Base-by-base conservation (phyloP, 2,329 filamentous ascomycete species). In the Colletotrichum salicis region DNA sequence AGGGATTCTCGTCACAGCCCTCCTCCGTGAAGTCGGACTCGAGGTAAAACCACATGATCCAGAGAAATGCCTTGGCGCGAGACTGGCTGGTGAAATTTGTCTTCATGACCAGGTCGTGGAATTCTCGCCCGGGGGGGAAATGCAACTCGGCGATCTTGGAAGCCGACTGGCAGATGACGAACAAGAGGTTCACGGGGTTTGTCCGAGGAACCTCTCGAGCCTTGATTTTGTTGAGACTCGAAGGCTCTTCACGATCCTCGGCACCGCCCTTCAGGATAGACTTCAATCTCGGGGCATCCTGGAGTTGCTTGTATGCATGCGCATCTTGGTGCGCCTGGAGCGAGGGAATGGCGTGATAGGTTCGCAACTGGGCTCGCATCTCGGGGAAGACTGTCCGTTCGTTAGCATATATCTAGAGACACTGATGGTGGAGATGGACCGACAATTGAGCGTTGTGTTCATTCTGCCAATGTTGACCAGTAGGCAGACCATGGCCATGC, bases 21-120 rank as follows among this genome's bases (percentile, higher is more conserved):
- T 97, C 94, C 76, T 93, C 91, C 0, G 94, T 94, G 76, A 98
- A 98, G 80, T 98, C 94, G 33, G 95, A 97, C 80, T 99, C 96
- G 22, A 99, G 88, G 79, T 99, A 98, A 86, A 96, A 98, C 96
- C 96, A 99, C 91, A 99, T 97, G 74, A 99, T 86, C 96, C 96
- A 99, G 24, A 99, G 84, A 76, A 99, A 99, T 0, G 96, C 96
- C 56, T 86, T 91, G 1, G 96, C 95, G 74, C 96, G 90, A 73
- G 94, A 97, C 75, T 87, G 84, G 81, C 95, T 98, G 69, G 92
- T 94, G 72, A 94, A 88, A 29, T 93, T 92, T 1, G 92, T 92
- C 78, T 94, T 92, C 95, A 98, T 98, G 77, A 99, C 92, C 19
- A 99, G 88, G 78, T 99, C 96, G 81, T 98, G 97, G 81, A 99